phyloP scores from a whole-genome alignment of 164 flowering plant genomes.

The Magnolia changhungtana region DNA sequence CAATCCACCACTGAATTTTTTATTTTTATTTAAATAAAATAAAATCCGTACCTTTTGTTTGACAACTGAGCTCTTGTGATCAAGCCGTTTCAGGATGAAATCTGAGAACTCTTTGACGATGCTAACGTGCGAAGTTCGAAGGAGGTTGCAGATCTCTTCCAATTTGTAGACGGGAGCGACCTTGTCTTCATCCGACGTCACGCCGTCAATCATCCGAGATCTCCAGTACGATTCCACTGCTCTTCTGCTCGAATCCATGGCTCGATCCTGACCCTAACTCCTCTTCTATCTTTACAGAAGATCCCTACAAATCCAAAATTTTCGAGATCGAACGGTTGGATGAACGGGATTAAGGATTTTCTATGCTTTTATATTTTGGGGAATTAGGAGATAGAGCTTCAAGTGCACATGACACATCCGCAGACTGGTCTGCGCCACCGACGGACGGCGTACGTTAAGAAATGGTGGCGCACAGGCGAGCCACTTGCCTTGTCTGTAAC shows the following conservation, averaged over 20 bases:
- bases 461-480: too few species aligned
- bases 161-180: conserved; percentile 84
- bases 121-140: conserved; percentile 68
- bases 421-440: too few species aligned
- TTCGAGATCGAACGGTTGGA: background rate
- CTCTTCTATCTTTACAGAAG: background rate
- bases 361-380: background rate
- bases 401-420: too few species aligned
- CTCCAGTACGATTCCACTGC: conserved; percentile 99
- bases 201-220: conserved; percentile 54
- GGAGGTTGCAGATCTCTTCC: conserved; percentile 85
- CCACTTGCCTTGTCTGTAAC: too few species aligned
- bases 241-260: conserved; percentile 86
- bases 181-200: conserved; percentile 71
- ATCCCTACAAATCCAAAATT: too few species aligned
- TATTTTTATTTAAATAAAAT: background rate
- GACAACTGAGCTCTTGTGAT: conserved; percentile 84
- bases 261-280: background rate
- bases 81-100: conserved; percentile 76
- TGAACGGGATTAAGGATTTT: background rate
- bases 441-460: too few species aligned
- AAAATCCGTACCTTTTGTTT: conserved; percentile 70
- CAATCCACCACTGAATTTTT: background rate
- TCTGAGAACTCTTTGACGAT: conserved; percentile 88
- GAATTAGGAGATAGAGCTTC: too few species aligned